Evolutionary conservation across 805 yeast species (phyloP), one percentile per base, ranked within the genome.

Genomic region (Metschnikowia gelsemii): DNA sequence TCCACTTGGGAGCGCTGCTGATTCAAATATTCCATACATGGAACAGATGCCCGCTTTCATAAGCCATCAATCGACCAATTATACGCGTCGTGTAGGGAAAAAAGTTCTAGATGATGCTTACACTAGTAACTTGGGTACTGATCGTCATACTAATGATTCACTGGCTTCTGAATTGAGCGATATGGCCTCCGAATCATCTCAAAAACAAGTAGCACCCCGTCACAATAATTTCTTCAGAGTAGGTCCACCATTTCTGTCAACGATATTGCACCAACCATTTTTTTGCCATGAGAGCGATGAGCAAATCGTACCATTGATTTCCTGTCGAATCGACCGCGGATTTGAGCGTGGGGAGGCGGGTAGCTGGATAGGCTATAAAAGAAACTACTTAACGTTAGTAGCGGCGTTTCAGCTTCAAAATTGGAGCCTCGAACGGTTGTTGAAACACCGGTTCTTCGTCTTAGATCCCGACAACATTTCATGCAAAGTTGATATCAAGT

Each of bases 381-480:
- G 87, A 51, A 82, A 82, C 50, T 82, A 82, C 57, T 77, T 82
- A 55, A 76, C 87, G 0, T 60, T 81, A 38, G 85, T 81, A 1
- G 70, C 81, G 1, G 54, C 82, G 0, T 81, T 80, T 50, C 43
- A 51, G 4, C 63, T 76, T 32, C 24, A 46, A 54, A 34, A 27
- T 30, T 43, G 39, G 37, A 28, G 20, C 27, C 2, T 34, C 22
- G 43, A 57, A 56, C 14, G 57, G 59, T 35, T 57, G 22, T 65
- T 71, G 25, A 49, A 53, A 47, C 55, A 63, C 22, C 71, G 68
- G 50, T 51, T 27, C 23, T 33, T 24, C 23, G 13, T 35, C 2
- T 14, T 24, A 4, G 36, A 23, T 18, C 37, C 21, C 6, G 20
- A 26, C 14, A 38, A 33, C 9, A 9, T 8, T 3, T 20, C 14